Conservation (phyloP, 805 yeast species). For the Teunomyces cretensis region DNA sequence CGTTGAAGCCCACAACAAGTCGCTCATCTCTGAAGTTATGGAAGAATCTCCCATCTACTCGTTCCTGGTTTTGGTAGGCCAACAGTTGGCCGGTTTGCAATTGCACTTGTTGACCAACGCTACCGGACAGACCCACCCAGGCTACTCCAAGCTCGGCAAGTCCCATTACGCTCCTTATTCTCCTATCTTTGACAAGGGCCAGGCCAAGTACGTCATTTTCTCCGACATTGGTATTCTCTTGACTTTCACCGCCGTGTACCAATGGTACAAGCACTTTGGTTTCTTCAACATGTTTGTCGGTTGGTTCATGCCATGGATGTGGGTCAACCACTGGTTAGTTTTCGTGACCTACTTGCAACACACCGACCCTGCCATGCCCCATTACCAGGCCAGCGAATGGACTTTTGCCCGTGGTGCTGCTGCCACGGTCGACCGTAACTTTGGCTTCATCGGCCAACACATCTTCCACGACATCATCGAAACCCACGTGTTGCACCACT, state of each 20-base stretch:
- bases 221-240: constrained; percentile 70
- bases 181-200: constrained; percentile 71
- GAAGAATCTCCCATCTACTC: constrained; percentile 77
- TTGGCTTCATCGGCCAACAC: constrained; percentile 75
- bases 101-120: constrained; percentile 65
- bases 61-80: constrained; percentile 52
- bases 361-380: constrained; percentile 77
- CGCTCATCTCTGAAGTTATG: constrained; percentile 51
- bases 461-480: constrained; percentile 87
- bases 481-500: constrained; percentile 88
- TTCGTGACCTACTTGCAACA: constrained; percentile 85
- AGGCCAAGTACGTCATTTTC: constrained; percentile 68
- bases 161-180: constrained; percentile 75
- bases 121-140: constrained; percentile 68
- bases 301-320: constrained; percentile 75
- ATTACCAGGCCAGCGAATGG: constrained; percentile 75
- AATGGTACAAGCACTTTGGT: constrained; percentile 64
- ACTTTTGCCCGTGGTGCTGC: constrained; percentile 89
- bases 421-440: constrained; percentile 81
- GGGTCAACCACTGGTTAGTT: constrained; percentile 89
- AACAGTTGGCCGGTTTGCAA: constrained; percentile 80
- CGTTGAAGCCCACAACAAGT: constrained; percentile 36
- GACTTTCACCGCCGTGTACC: constrained; percentile 53
- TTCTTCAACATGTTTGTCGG: constrained; percentile 59
- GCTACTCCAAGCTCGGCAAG: constrained; percentile 43